Percentiles rank a stretch among this genome's conserved stretches.
These are phyloP conservation scores for Boletus huronensis DNA, from an alignment of 768 basidiomycete genomes.

Conservation along the genomic window DNA sequence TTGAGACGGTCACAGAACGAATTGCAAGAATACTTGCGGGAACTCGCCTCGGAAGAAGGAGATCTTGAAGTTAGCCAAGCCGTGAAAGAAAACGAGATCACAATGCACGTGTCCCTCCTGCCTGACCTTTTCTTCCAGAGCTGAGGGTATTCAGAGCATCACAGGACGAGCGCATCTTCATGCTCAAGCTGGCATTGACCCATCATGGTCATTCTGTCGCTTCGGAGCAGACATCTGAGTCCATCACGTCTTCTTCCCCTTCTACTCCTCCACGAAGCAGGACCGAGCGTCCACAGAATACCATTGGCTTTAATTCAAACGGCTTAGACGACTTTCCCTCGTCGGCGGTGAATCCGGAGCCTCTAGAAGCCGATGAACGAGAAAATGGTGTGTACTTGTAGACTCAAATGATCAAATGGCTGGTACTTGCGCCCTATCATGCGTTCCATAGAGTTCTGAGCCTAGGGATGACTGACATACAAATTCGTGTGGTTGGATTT, in stretches of 20 bases:
- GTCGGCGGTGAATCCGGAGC: neutral
- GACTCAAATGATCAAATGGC: neutral
- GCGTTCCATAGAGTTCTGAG: neutral
- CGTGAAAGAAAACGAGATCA: slow-evolving; percentile 64
- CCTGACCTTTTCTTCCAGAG: neutral
- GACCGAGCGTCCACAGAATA: slow-evolving; percentile 1
- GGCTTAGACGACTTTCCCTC: slow-evolving; percentile 9
- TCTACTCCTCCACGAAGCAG: neutral
- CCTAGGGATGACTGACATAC: neutral
- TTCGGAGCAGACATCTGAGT: slow-evolving; percentile 10
- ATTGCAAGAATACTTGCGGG: slow-evolving; percentile 45
- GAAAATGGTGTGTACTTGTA: slow-evolving; percentile 30
- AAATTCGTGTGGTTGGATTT: neutral
- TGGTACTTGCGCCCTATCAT: neutral
- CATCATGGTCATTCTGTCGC: slow-evolving; percentile 56
- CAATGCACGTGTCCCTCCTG: slow-evolving; percentile 54
- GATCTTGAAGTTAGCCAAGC: slow-evolving; percentile 62
- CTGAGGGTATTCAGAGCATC: slow-evolving; percentile 51
- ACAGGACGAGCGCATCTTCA: slow-evolving; percentile 71
- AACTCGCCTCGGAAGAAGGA: slow-evolving; percentile 31
- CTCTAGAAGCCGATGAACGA: neutral
- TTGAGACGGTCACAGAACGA: slow-evolving; percentile 59
- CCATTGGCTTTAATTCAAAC: slow-evolving; percentile 9
- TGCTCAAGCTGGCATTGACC: slow-evolving; percentile 60
- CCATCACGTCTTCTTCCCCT: neutral